Base-by-base conservation (phyloP, 2,329 filamentous ascomycete species). In the Sphaerostilbella broomeana region DNA sequence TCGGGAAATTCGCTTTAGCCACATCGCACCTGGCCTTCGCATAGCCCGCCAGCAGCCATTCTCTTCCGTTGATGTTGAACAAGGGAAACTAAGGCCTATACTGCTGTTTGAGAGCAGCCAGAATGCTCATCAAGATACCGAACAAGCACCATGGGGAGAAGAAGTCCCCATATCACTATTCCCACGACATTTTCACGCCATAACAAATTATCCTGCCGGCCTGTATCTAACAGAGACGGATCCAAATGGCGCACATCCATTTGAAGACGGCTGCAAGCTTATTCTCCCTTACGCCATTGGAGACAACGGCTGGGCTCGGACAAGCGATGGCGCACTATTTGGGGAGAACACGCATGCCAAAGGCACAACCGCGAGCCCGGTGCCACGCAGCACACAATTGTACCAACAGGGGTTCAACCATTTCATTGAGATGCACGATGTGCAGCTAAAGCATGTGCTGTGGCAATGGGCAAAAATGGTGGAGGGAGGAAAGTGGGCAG, bases 231-330 rank as follows among this genome's bases (percentile, higher is more conserved):
- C 37, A 6, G 37, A 33, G 37, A 21, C 37, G 22, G 29, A 33
- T 21, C 29, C 37, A 6, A 28, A 39, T 13, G 22, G 37, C 22
- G 12, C 22, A 16, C 29, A 39, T 27, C 37, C 37, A 4, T 39
- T 39, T 21, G 37, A 39, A 33, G 37, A 39, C 11, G 37, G 37
- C 29, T 39, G 37, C 29, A 33, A 26, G 37, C 29, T 39, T 16
- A 39, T 39, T 30, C 10, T 39, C 5, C 37, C 37, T 12, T 33
- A 27, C 10, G 13, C 37, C 9, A 39, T 39, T 11, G 37, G 37
- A 17, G 21, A 11, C n/a, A 15, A 32, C 15, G 37, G 37, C 6
- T 39, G 37, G 37, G 37, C 29, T 39, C 37, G 37, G 10, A 39
- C 37, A 10, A 39, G 37, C 22, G 37, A 39, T 15, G 37, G 29